A percentile compares a stretch with the other conserved stretches of the same genome.
These are phyloP conservation scores for Cercospora zeae-maydis DNA, from an alignment of 2,329 filamentous ascomycete genomes.

Conservation along the genomic window DNA sequence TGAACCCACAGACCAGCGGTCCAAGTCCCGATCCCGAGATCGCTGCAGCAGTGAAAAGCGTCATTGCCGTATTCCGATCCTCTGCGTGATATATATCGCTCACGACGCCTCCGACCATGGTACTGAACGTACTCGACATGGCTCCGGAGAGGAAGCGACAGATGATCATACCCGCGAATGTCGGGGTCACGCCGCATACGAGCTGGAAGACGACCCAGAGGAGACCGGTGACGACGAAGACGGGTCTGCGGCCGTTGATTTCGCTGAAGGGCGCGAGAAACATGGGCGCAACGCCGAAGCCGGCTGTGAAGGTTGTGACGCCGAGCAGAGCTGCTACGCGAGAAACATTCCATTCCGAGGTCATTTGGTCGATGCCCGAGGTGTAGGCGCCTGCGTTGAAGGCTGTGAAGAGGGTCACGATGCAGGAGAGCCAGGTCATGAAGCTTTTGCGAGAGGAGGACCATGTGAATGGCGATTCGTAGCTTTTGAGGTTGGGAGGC, in stretches of 20 bases:
- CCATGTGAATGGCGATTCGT: slow-evolving; percentile 70
- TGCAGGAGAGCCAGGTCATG: slow-evolving; percentile 69
- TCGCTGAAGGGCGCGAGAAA: slow-evolving; percentile 76
- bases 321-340: slow-evolving; percentile 65
- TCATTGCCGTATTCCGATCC: slow-evolving; percentile 84
- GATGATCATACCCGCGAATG: slow-evolving; percentile 69
- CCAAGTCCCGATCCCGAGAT: slow-evolving; percentile 77
- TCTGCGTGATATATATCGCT: slow-evolving; percentile 78
- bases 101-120: slow-evolving; percentile 89
- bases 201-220: slow-evolving; percentile 70
- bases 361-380: slow-evolving; percentile 64
- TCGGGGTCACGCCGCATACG: slow-evolving; percentile 67
- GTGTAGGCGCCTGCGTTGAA: slow-evolving; percentile 76
- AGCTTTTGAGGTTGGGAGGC: slow-evolving; percentile 63
- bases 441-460: slow-evolving; percentile 63
- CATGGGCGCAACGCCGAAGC: slow-evolving; percentile 84
- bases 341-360: slow-evolving; percentile 61
- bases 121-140: slow-evolving; percentile 76
- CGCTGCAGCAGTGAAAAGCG: slow-evolving; percentile 75
- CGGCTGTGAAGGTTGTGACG: slow-evolving; percentile 76
- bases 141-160: slow-evolving; percentile 72
- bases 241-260: slow-evolving; percentile 79
- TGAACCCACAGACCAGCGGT: slow-evolving; percentile 66
- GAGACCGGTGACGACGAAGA: slow-evolving; percentile 71
- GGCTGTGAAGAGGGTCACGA: slow-evolving; percentile 72